Evolutionary conservation across 495 filamentous ascomycete genomes (phyloP).

Genomic region (Parathielavia appendiculata): DNA sequence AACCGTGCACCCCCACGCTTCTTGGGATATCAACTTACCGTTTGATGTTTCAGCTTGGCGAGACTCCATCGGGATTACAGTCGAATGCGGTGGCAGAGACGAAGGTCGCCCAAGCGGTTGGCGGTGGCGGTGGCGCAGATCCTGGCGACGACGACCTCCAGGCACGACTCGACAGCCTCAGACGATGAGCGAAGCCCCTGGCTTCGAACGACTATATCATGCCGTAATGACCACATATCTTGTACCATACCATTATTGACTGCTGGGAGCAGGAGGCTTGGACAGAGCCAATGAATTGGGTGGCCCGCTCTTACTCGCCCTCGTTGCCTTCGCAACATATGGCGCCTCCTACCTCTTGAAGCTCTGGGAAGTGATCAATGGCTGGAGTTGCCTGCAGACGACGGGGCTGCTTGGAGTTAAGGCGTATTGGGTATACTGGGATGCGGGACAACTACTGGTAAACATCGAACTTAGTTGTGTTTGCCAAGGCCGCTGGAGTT

Average conservation of each 20-base stretch:
- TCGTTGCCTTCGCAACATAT: too few relatives aligned
- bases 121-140: conserved; percentile 58
- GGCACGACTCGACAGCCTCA: conserved; percentile 72
- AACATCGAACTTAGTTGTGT: neutral
- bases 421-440: neutral
- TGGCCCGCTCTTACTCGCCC: too few relatives aligned
- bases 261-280: neutral
- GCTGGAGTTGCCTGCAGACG: neutral
- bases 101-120: conserved; percentile 70
- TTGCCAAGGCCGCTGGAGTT: neutral
- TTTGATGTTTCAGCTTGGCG: conserved; percentile 56
- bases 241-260: neutral
- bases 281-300: neutral
- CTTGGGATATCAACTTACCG: conserved; percentile 14
- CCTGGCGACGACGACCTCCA: conserved; percentile 74
- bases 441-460: neutral
- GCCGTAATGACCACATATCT: neutral
- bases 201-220: neutral
- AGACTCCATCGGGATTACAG: conserved; percentile 70
- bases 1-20: neutral
- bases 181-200: conserved; percentile 28
- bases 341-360: neutral
- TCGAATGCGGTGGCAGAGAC: conserved; percentile 53
- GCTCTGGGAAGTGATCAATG: neutral
- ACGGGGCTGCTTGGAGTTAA: neutral